These are phyloP conservation scores for Wickerhamomyces queroliae DNA, from an alignment of 805 yeast genomes.

Conservation along the genomic window DNA sequence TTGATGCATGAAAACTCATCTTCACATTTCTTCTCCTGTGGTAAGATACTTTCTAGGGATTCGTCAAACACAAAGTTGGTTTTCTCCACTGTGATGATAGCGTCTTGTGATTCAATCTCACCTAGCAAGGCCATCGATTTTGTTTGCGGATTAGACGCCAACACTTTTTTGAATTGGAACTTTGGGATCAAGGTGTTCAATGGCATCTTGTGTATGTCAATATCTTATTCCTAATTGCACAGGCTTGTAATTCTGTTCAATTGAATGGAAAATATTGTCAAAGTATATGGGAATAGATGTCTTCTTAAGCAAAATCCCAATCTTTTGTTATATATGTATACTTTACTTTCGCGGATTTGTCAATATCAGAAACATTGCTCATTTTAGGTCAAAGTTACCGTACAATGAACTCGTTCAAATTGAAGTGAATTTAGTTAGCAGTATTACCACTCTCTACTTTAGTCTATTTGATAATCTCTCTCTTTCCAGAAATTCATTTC, in stretches of 20 bases:
- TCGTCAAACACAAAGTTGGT: slow-evolving; percentile 47
- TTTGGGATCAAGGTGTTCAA: slow-evolving; percentile 6
- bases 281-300: not conserved
- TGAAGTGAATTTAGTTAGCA: too few species aligned
- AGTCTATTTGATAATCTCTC: too few species aligned
- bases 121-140: slow-evolving; percentile 72
- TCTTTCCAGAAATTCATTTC: too few species aligned
- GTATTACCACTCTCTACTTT: too few species aligned
- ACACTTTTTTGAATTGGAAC: slow-evolving; percentile 41
- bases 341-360: too few species aligned
- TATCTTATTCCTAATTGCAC: too few species aligned
- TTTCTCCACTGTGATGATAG: slow-evolving; percentile 71
- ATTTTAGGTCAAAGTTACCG: too few species aligned
- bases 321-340: too few species aligned
- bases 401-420: too few species aligned
- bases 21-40: slow-evolving; percentile 18
- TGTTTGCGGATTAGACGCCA: slow-evolving; percentile 57
- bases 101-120: slow-evolving; percentile 47
- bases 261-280: not conserved
- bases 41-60: slow-evolving; percentile 6
- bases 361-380: too few species aligned
- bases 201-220: not conserved
- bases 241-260: not conserved
- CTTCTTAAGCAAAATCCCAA: not conserved
- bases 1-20: slow-evolving; percentile 24